Base-by-base conservation (phyloP, 345 rosid species). In the Barbarea vulgaris region DNA sequence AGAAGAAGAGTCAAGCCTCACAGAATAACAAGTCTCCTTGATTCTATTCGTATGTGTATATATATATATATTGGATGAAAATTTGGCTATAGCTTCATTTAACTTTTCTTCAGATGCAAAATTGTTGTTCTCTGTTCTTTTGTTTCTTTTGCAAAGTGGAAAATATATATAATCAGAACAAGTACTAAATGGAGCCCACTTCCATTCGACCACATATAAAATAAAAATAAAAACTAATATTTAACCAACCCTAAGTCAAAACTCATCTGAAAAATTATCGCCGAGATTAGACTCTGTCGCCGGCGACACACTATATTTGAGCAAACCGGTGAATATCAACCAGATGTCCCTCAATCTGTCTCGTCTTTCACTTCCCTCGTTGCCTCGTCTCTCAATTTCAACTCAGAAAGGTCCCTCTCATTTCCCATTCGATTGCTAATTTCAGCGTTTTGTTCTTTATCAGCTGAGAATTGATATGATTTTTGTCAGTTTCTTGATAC, bases 311-410 rank as follows among this genome's bases (percentile, higher is more conserved):
- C 62, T 31, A n/a, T 53, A 3, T 1, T 53, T 13, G 13, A 33
- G 14, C 7, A 61, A 64, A n/a, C 36, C 44, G 57, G 56, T 12
- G 25, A 52, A 53, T 19, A 17, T 3, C 13, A 15, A 5, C 33
- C 50, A 55, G n/a, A 77, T 78, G 78, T 78, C 74, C 11, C 18
- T 78, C 36, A 47, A 46, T 73, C 54, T 66, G 9, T 66, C 78
- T 73, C 70, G 69, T 60, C 53, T 67, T 42, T 67, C 78, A 25
- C 50, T 78, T 36, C 25, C 55, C 5, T 72, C 81, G 3, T 47
- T 36, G 10, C 69, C 78, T 25, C 65, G 78, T 60, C 73, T 67
- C 70, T 78, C 74, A 3, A 33, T 73, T 24, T 24, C 64, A 60
- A 0, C 67, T 56, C 62, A 13, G 17, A 53, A 61, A 78, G 81